Conservation (phyloP, 371 early-diverging fungal genomes). For the Chytridium lagenaria region DNA sequence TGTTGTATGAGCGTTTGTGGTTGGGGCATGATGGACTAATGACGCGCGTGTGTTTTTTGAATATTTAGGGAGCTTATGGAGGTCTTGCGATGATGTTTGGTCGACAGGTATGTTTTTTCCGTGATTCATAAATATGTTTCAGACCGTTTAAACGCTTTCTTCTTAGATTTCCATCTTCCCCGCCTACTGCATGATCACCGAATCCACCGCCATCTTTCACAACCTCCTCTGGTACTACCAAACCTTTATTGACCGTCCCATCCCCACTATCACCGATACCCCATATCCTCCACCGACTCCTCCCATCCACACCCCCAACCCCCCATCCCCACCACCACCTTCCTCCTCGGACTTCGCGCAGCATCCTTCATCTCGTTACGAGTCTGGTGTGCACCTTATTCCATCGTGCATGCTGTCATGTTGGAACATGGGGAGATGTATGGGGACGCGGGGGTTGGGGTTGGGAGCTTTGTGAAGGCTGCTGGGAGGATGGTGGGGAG, state of each 20-base stretch:
- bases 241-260: slow-evolving; percentile 1
- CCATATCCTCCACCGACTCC: slow-evolving; percentile 15
- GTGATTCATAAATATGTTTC: background rate
- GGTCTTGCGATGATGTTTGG: slow-evolving; percentile 17
- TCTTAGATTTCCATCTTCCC: slow-evolving; percentile 15
- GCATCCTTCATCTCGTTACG: slow-evolving; percentile 1
- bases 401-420: background rate
- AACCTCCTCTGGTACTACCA: slow-evolving; percentile 18
- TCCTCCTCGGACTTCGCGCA: slow-evolving; percentile 4
- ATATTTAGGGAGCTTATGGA: background rate
- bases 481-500: background rate
- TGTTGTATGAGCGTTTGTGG: too few species aligned
- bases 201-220: slow-evolving; percentile 11
- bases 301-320: background rate
- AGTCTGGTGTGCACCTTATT: background rate
- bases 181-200: slow-evolving; percentile 18
- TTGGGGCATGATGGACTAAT: background rate
- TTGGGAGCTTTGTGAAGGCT: background rate
- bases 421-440: background rate
- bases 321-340: background rate
- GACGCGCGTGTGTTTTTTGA: background rate
- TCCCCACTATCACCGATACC: too few species aligned
- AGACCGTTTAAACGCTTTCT: background rate
- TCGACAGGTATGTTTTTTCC: background rate
- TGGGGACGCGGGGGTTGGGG: too few species aligned